A percentile compares a stretch with the other conserved stretches of the same genome.
phyloP scores from a whole-genome alignment of 768 basidiomycete genomes.

The Pulveroboletus sp. region DNA sequence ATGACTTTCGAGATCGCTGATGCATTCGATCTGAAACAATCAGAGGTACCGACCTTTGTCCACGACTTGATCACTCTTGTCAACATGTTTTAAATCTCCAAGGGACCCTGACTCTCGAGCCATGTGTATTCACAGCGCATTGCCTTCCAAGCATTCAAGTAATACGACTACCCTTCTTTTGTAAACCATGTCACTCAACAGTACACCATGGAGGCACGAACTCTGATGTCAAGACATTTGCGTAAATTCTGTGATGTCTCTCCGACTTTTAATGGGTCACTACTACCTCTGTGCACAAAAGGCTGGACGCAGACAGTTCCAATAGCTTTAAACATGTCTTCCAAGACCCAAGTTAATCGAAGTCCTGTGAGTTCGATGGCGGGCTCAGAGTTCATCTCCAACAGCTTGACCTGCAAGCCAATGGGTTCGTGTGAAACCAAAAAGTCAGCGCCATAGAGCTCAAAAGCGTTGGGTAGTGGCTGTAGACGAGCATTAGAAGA shows the following conservation, averaged over 20 bases:
- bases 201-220: conserved; percentile 31
- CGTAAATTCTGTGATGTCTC: conserved; percentile 50
- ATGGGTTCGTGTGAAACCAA: conserved; percentile 51
- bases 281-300: conserved; percentile 33
- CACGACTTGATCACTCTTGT: no score
- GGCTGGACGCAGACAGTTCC: conserved; percentile 66
- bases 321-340: conserved; percentile 73
- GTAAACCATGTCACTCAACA: conserved; percentile 1
- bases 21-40: no score
- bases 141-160: no score
- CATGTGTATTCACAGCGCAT: no score
- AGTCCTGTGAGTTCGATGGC: conserved; percentile 92
- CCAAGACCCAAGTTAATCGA: conserved; percentile 73
- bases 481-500: conserved; percentile 27
- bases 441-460: conserved; percentile 93
- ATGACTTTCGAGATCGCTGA: no score
- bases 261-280: conserved; percentile 46
- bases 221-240: conserved; percentile 61
- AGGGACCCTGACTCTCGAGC: no score
- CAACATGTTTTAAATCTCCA: no score
- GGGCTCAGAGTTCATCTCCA: conserved; percentile 94
- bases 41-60: no score
- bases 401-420: conserved; percentile 59
- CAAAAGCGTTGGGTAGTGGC: conserved; percentile 89
- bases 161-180: background rate